Conservation (phyloP, 371 early-diverging fungal species). For the Rhizopus stolonifer region DNA sequence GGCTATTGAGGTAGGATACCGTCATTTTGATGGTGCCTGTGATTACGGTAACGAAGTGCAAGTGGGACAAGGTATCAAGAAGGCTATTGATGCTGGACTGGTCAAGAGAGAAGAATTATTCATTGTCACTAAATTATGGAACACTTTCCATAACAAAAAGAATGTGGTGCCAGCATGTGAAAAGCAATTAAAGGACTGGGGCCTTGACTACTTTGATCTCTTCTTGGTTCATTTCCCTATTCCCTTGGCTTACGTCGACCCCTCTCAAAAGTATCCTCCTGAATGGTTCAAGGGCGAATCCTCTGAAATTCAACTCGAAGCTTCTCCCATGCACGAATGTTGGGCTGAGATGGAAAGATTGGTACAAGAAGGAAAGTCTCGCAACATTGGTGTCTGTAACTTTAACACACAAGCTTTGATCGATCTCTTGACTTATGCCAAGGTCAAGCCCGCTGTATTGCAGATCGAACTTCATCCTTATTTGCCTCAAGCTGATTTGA, state of each 20-base stretch:
- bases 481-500: slow-evolving; percentile 55
- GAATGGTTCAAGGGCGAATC: slow-evolving; percentile 36
- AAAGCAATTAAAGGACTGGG: slow-evolving; percentile 55
- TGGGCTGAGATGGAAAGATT: slow-evolving; percentile 47
- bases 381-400: slow-evolving; percentile 66
- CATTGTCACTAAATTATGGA: slow-evolving; percentile 72
- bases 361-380: slow-evolving; percentile 32
- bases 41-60: slow-evolving; percentile 67
- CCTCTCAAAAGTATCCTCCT: slow-evolving; percentile 32
- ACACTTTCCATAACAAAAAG: slow-evolving; percentile 50
- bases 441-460: slow-evolving; percentile 42
- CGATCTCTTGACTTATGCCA: slow-evolving; percentile 42
- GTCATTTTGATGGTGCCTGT: slow-evolving; percentile 39
- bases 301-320: slow-evolving; percentile 26
- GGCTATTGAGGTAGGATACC: slow-evolving; percentile 41
- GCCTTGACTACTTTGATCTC: slow-evolving; percentile 70
- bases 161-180: slow-evolving; percentile 46
- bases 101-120: slow-evolving; percentile 58
- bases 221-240: slow-evolving; percentile 56
- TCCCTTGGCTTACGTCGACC: slow-evolving; percentile 35
- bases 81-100: slow-evolving; percentile 49
- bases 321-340: slow-evolving; percentile 43
- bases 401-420: slow-evolving; percentile 46
- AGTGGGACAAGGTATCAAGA: slow-evolving; percentile 57
- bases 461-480: slow-evolving; percentile 70